A percentile compares a stretch with the other conserved stretches of the same genome.
These are phyloP conservation scores for Lentinula boryana DNA, from an alignment of 768 basidiomycete genomes.

Conservation along the genomic window DNA sequence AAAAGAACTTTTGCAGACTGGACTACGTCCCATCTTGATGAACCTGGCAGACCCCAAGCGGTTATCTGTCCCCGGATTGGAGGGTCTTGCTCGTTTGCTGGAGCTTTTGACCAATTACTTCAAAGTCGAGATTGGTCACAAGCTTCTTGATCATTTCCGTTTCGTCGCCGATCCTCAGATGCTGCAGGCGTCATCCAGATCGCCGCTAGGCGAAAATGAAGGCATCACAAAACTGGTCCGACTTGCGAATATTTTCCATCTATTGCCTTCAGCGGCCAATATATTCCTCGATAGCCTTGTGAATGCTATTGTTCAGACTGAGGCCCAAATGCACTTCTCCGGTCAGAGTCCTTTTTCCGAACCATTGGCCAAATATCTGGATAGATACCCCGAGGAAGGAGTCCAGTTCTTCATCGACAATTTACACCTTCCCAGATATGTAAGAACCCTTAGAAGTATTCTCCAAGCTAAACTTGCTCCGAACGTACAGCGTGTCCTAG, in stretches of 20 bases:
- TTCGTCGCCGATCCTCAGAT: constrained; percentile 87
- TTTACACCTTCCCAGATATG: constrained; percentile 69
- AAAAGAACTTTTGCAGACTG: constrained; percentile 91
- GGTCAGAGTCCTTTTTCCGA: constrained; percentile 88
- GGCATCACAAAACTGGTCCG: constrained; percentile 90
- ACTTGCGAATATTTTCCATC: constrained; percentile 96
- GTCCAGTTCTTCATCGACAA: constrained; percentile 80
- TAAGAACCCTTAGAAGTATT: constrained; percentile 81
- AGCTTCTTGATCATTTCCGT: constrained; percentile 93
- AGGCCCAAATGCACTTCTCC: constrained; percentile 87
- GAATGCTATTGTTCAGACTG: constrained; percentile 85
- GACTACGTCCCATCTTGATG: constrained; percentile 93
- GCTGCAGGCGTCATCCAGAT: constrained; percentile 70
- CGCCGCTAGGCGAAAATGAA: constrained; percentile 82
- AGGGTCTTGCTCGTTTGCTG: constrained; percentile 89
- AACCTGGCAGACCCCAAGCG: constrained; percentile 96
- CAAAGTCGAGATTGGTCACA: constrained; percentile 98
- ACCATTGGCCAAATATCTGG: constrained; percentile 84
- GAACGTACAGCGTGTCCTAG: constrained; percentile 62
- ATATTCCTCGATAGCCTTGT: constrained; percentile 88
- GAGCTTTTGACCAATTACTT: constrained; percentile 98
- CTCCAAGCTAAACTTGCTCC: constrained; percentile 77
- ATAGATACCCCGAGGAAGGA: constrained; percentile 84
- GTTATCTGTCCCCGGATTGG: constrained; percentile 84
- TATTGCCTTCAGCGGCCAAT: constrained; percentile 89